Conservation (phyloP, 257 asterid species). For the Nicotiana undulata region DNA sequence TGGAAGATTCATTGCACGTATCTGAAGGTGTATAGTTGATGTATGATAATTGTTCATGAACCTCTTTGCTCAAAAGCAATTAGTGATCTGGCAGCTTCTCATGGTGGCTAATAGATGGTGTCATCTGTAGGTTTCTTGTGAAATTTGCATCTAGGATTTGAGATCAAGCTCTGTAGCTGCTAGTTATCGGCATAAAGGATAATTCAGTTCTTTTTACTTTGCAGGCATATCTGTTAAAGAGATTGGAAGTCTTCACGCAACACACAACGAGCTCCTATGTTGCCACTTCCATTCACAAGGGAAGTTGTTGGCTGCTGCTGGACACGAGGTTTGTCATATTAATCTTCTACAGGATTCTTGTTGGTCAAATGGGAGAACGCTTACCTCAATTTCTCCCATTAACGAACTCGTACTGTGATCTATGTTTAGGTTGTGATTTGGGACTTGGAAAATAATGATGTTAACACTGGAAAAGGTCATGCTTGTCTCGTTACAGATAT, state of each 20-base stretch:
- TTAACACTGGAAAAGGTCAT: conserved; percentile 13
- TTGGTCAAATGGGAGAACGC: background rate
- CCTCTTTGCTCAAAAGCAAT: background rate
- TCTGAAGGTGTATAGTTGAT: background rate
- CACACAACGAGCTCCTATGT: conserved; percentile 26
- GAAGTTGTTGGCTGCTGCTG: conserved; percentile 38
- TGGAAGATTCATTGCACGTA: background rate
- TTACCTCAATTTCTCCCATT: background rate
- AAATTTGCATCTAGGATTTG: too few species aligned
- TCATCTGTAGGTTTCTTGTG: background rate
- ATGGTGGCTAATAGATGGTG: background rate
- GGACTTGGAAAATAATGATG: conserved; percentile 10
- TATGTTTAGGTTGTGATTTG: conserved; percentile 25
- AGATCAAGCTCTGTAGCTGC: background rate
- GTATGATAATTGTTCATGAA: background rate
- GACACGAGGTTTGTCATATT: conserved; percentile 31
- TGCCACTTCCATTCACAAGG: conserved; percentile 40
- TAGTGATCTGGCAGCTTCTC: background rate
- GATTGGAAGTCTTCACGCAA: conserved; percentile 13
- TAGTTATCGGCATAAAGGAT: background rate
- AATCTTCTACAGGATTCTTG: background rate
- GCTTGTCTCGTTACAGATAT: conserved; percentile 28
- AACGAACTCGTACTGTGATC: background rate
- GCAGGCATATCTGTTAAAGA: conserved; percentile 27
- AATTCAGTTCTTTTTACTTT: background rate